Base-by-base conservation (phyloP, 1,139 yeast genomes). In the Saccharomyces hybrid region DNA sequence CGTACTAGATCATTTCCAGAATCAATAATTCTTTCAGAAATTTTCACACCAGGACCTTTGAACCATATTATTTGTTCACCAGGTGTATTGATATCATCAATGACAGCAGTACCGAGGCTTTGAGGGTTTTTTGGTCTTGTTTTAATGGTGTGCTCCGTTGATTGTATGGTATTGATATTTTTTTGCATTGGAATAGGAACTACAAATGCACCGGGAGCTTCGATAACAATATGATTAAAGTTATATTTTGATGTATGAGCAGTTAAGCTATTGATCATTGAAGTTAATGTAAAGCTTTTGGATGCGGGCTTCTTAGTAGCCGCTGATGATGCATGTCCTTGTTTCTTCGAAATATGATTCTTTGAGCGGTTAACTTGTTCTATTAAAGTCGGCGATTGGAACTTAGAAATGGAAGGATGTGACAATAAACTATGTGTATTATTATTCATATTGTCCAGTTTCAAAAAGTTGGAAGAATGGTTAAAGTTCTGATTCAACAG, bases 21-120 rank as follows among this genome's bases (percentile, higher is more conserved):
- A 56, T 67, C 65, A 13, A 67, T 46, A 20, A 83, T 72, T 57
- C 86, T 75, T 63, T 78, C 81, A 1, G 80, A 72, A 20, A 84
- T 72, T 55, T 78, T 74, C 7, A 85, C 73, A 7, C 96, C 95
- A 7, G 96, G 91, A 1, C 93, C 82, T 58, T 89, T 78, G 70
- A 84, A 88, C 91, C 96, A 90, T 16, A 88, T 72, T 48, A 86
- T 72, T 54, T 85, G 86, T 20, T 75, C 74, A 30, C 9, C 8
- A 1, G 44, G 2, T 1, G 26, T 5, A 16, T 48, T 48, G 4
- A 3, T 31, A 14, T 20, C 27, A 23, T 31, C 42, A 5, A 30
- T 23, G 4, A 14, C 27, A 38, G 25, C 3, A 4, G n/a, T 38
- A 11, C 25, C 44, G n/a, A 38, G n/a, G 5, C 11, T 38, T 38